phyloP scores from a whole-genome alignment of 2,329 filamentous ascomycete genomes.

The Paramyrothecium sp. region DNA sequence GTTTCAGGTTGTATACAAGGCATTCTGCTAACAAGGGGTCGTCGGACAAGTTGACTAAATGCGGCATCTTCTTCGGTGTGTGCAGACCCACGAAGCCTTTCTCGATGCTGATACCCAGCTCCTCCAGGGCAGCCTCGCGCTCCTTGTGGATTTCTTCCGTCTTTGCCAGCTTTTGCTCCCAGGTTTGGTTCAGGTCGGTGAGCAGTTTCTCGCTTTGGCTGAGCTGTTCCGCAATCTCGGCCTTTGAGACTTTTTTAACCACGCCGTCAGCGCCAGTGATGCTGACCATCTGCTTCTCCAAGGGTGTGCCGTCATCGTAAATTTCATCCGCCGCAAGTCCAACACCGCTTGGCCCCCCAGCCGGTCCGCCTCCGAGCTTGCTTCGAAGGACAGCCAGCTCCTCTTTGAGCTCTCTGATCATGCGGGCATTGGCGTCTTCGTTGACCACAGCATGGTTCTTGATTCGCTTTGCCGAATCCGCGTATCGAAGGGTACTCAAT shows the following conservation, averaged over 20 bases:
- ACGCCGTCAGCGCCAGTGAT: constrained; percentile 84
- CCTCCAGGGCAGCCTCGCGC: constrained; percentile 89
- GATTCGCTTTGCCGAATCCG: constrained; percentile 96
- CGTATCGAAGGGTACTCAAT: constrained; percentile 90
- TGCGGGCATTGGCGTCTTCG: constrained; percentile 96
- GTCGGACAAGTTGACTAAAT: constrained; percentile 96
- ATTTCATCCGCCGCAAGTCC: constrained; percentile 67
- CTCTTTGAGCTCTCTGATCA: constrained; percentile 98
- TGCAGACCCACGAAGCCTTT: constrained; percentile 95
- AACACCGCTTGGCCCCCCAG: constrained; percentile 44
- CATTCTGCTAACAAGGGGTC: constrained; percentile 93
- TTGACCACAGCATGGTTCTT: constrained; percentile 99
- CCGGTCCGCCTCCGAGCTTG: constrained; percentile 68
- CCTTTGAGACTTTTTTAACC: constrained; percentile 95
- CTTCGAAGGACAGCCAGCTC: constrained; percentile 82
- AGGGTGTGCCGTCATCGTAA: constrained; percentile 88
- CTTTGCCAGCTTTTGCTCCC: constrained; percentile 94
- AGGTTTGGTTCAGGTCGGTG: constrained; percentile 94
- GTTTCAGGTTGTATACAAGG: constrained; percentile 96
- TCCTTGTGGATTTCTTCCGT: constrained; percentile 98
- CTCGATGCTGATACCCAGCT: constrained; percentile 97
- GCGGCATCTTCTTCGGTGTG: constrained; percentile 98
- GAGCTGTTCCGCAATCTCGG: constrained; percentile 94
- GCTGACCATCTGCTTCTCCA: constrained; percentile 95
- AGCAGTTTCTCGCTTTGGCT: constrained; percentile 96